Base-by-base conservation (phyloP, 1,284 basidiomycete species). In the Melampsora americana region DNA sequence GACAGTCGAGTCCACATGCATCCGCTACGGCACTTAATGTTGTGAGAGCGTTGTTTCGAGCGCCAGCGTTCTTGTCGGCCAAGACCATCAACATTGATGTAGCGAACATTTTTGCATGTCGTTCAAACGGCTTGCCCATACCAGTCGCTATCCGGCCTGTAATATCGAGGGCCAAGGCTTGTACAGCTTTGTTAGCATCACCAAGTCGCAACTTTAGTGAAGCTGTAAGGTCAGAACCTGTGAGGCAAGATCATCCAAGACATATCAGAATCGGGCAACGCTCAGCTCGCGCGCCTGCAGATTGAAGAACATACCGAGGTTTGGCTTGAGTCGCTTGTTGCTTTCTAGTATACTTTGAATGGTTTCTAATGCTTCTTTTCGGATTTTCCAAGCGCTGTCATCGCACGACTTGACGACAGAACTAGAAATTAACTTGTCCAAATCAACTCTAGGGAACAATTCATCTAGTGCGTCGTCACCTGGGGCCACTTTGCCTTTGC, bases 81-180 rank as follows among this genome's bases (percentile, higher is more conserved):
- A 98, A 87, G 5, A 95, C 92, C 46, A 61, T 76, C 30, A 76
- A 56, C 30, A 76, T 76, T 39, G 66, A 46, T 30, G 90, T 90
- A 1, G 90, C 89, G 11, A 98, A 87, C 0, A 95, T 89, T 32
- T 90, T 89, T 4, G 88, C 87, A 79, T 95, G 88, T 82, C 92
- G 95, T 80, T 99, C 95, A 81, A 99, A 99, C 0, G 92, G 88
- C 81, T 90, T 93, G 66, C 93, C 93, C 93, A 99, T 97, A 0
- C 92, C 95, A 0, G 87, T 88, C 1, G 96, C 93, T 78, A 99
- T 90, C 65, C 92, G 90, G 56, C 90, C 86, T 69, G 97, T 89
- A 77, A 96, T 90, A 80, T 96, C 94, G 26, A 99, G 87, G 23
- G 95, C 92, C 61, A 97, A 86, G 35, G 87, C 85, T 83, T 98